These are phyloP conservation scores for Hypoxylon lienhwacheense DNA, from an alignment of 495 filamentous ascomycete genomes.

Conservation along the genomic window DNA sequence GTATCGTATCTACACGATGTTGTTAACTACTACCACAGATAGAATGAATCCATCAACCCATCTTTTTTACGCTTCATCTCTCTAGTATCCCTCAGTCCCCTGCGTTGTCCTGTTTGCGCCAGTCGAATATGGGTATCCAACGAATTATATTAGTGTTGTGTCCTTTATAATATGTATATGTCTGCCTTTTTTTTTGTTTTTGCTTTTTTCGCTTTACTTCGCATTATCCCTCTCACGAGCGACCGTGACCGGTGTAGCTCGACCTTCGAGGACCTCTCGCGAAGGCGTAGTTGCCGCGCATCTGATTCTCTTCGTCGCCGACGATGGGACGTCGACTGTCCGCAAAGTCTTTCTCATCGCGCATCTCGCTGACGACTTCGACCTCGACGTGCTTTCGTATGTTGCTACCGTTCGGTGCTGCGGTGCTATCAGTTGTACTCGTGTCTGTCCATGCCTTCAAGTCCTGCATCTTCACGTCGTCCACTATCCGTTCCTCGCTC, in stretches of 20 bases:
- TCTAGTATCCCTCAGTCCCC: constrained; percentile 7
- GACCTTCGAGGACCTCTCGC: constrained; percentile 26
- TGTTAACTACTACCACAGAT: too few species aligned
- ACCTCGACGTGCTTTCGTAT: constrained; percentile 35
- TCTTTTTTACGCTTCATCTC: constrained; percentile 13
- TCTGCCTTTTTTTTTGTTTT: constrained; percentile 1
- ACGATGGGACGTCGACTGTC: constrained; percentile 8
- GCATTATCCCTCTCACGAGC: constrained; percentile 19
- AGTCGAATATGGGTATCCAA: constrained; percentile 9
- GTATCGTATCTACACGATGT: constrained; percentile 3
- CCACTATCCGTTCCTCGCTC: constrained; percentile 55
- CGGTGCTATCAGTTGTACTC: constrained; percentile 24
- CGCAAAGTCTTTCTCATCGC: constrained; percentile 5
- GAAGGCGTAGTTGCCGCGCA: constrained; percentile 31
- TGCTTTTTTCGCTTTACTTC: too few species aligned
- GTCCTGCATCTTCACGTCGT: constrained; percentile 45
- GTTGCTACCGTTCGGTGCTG: constrained; percentile 4
- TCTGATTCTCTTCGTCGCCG: constrained; percentile 30
- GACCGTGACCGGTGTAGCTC: constrained; percentile 23
- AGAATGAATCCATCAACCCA: neutral
- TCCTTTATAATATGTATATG: constrained; percentile 15
- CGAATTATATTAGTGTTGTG: constrained; percentile 12
- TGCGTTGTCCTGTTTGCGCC: constrained; percentile 23
- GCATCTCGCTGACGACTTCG: constrained; percentile 25
- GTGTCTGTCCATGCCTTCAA: constrained; percentile 35